Percentiles rank a stretch among this genome's conserved stretches.
These are phyloP conservation scores for Podospora appendiculata DNA, from an alignment of 495 filamentous ascomycete genomes.

Conservation along the genomic window DNA sequence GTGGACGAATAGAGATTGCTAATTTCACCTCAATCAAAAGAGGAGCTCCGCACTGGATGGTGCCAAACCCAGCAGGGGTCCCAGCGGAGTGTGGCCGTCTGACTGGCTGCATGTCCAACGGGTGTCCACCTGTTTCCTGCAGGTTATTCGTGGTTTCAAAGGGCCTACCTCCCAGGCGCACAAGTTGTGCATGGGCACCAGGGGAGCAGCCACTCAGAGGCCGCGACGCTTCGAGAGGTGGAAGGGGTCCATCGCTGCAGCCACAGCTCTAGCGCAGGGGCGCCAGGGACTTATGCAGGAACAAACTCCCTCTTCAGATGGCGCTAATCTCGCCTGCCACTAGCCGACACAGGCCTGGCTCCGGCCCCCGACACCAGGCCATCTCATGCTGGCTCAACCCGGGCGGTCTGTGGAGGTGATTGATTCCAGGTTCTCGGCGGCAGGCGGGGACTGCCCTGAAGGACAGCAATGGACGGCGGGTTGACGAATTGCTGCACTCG, in stretches of 20 bases:
- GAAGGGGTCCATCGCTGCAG: background rate
- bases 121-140: constrained; percentile 4
- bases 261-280: background rate
- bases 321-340: constrained; percentile 18
- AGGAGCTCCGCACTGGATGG: constrained; percentile 7
- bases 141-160: constrained; percentile 1
- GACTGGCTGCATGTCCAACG: constrained; percentile 4
- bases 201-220: background rate
- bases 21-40: constrained; percentile 27
- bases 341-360: constrained; percentile 1
- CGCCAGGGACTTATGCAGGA: constrained; percentile 13
- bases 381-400: no score
- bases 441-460: no score
- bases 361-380: no score
- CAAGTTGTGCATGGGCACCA: background rate
- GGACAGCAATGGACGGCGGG: no score
- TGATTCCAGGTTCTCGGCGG: no score
- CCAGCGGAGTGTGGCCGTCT: background rate
- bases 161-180: no score
- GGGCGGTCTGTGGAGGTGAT: no score
- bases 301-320: constrained; percentile 10
- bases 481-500: no score
- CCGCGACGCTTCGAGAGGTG: background rate
- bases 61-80: constrained; percentile 7
- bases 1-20: constrained; percentile 28